Conservation (phyloP, 352 stramenopile species). For the Globisporangium iwayamae region DNA sequence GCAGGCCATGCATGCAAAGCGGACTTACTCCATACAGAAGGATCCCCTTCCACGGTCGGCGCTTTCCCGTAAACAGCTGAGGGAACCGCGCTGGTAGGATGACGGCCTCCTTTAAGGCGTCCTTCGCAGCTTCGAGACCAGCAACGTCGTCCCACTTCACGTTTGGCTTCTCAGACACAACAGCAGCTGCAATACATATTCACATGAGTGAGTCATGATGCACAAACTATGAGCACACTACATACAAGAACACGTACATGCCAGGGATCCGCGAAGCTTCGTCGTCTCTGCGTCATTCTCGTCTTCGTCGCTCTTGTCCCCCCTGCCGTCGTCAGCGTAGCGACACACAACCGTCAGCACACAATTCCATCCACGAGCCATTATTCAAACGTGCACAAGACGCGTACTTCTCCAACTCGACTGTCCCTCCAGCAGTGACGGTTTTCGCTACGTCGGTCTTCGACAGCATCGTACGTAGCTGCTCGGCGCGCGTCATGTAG, state of each 20-base stretch:
- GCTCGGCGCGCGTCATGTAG: conserved; percentile 88
- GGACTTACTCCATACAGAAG: conserved; percentile 94
- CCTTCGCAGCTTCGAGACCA: conserved; percentile 95
- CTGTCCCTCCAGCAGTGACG: conserved; percentile 47
- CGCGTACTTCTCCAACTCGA: conserved; percentile 73
- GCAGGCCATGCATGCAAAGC: background rate
- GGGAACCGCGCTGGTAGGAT: conserved; percentile 96
- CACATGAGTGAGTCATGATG: background rate
- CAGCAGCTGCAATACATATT: conserved; percentile 45
- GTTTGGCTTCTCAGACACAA: conserved; percentile 91
- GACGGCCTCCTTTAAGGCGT: conserved; percentile 98
- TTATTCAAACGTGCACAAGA: background rate
- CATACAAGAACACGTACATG: conserved; percentile 41
- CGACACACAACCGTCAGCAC: background rate
- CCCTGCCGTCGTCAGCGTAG: conserved; percentile 29
- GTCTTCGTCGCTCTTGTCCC: conserved; percentile 82
- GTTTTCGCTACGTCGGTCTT: conserved; percentile 54
- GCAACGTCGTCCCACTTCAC: conserved; percentile 98
- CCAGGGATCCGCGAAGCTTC: conserved; percentile 94
- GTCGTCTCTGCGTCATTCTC: conserved; percentile 93
- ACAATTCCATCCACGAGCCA: background rate
- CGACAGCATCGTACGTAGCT: conserved; percentile 80
- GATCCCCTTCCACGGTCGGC: conserved; percentile 94
- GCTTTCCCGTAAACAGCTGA: conserved; percentile 95
- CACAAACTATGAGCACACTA: background rate